Percentiles rank a stretch among this genome's conserved stretches.
phyloP scores from a whole-genome alignment of 2,329 filamentous ascomycete species.

The Claviceps fusiformis region DNA sequence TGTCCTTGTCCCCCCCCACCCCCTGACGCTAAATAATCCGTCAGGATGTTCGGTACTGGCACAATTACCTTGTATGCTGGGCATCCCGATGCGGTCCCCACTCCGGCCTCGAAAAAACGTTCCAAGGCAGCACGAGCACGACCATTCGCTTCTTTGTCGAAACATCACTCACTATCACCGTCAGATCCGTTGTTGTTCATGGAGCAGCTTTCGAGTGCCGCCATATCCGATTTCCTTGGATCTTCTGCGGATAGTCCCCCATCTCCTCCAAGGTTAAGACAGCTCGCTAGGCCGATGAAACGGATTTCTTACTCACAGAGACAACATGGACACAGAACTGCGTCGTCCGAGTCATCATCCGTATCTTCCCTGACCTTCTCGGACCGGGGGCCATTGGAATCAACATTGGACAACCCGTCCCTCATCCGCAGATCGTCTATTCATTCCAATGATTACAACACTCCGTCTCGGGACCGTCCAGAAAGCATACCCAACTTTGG shows the following conservation, averaged over 20 bases:
- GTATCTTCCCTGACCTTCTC: constrained; percentile 27
- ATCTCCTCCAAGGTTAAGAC: constrained; percentile 45
- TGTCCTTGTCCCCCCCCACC: constrained; percentile 1
- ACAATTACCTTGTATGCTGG: constrained; percentile 15
- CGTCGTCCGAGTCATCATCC: constrained; percentile 44
- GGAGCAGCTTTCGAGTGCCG: constrained; percentile 8
- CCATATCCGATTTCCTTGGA: constrained; percentile 33
- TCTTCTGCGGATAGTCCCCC: constrained; percentile 48
- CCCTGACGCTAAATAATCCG: constrained; percentile 2
- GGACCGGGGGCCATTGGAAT: constrained; percentile 37
- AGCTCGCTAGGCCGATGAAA: constrained; percentile 45
- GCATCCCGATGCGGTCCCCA: constrained; percentile 11
- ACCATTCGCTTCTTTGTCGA: constrained; percentile 3
- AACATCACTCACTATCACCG: constrained; percentile 6
- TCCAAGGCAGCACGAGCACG: constrained; percentile 5
- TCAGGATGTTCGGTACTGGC: constrained; percentile 9
- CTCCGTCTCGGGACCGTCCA: constrained; percentile 38
- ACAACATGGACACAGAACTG: constrained; percentile 20
- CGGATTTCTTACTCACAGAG: constrained; percentile 30
- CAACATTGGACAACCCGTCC: constrained; percentile 30
- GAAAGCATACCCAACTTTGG: constrained; percentile 48
- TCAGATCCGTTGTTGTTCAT: constrained; percentile 8
- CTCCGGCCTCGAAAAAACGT: constrained; percentile 2
- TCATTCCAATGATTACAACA: constrained; percentile 39
- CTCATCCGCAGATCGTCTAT: constrained; percentile 44